Conservation (phyloP, 192 early-diverging fungal genomes). For the Rhizophagus sp. region DNA sequence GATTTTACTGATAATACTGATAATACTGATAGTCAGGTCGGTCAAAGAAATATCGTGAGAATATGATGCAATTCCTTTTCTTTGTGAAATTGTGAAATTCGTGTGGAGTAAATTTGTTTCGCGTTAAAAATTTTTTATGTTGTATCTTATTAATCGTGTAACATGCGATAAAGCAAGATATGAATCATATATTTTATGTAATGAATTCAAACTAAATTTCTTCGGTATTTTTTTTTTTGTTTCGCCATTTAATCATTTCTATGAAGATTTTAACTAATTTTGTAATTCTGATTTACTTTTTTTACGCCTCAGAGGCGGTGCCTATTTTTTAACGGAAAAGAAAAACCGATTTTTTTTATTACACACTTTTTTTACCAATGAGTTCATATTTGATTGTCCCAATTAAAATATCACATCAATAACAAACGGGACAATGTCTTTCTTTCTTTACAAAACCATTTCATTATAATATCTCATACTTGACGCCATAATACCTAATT, state of each 20-base stretch:
- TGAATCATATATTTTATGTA: background rate
- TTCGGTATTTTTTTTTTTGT: background rate
- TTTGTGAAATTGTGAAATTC: too few species aligned
- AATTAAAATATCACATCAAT: too few species aligned
- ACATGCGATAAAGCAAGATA: background rate
- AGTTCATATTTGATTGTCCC: too few species aligned
- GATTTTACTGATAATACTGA: background rate
- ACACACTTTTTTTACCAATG: background rate
- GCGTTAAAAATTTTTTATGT: too few species aligned
- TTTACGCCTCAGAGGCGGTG: background rate
- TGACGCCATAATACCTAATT: too few species aligned
- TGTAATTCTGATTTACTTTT: too few species aligned
- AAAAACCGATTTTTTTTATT: background rate
- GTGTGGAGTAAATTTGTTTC: background rate
- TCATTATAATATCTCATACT: too few species aligned
- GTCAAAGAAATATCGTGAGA: background rate
- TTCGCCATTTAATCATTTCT: background rate
- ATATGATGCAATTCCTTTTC: background rate
- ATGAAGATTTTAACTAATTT: background rate
- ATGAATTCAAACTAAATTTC: background rate
- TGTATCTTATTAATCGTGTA: background rate
- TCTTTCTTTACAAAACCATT: background rate
- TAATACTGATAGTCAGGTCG: too few species aligned
- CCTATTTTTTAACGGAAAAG: background rate
- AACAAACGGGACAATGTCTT: too few species aligned